A percentile compares a stretch with the other conserved stretches of the same genome.
phyloP scores from a whole-genome alignment of 2,329 filamentous ascomycete genomes.

The Aspergillus brunneoviolaceus region DNA sequence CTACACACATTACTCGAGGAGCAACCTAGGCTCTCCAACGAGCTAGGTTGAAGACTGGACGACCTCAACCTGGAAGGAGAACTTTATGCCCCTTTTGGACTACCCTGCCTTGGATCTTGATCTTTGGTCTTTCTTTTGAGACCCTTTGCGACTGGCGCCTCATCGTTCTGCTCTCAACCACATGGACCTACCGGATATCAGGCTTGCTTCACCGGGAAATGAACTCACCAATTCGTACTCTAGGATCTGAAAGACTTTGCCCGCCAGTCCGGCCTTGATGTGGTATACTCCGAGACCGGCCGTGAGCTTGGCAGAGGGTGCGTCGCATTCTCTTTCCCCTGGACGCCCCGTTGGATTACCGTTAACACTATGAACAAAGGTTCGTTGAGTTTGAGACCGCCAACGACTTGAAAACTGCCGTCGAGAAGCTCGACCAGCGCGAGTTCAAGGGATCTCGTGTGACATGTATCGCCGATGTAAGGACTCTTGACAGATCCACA shows the following conservation, averaged over 20 bases:
- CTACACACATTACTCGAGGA: neutral
- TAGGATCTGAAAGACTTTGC: constrained; percentile 99
- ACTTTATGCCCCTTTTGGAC: constrained; percentile 11
- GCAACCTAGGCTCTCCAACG: neutral
- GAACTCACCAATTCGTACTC: constrained; percentile 75
- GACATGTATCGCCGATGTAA: constrained; percentile 82
- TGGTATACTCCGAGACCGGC: constrained; percentile 95
- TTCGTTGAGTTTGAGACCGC: constrained; percentile 98
- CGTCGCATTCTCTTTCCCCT: constrained; percentile 42
- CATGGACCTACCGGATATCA: constrained; percentile 18
- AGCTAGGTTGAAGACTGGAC: constrained; percentile 5
- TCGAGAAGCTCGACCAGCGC: constrained; percentile 89
- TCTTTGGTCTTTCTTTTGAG: neutral
- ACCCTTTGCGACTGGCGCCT: neutral
- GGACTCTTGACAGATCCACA: constrained; percentile 34
- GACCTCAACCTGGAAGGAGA: constrained; percentile 10
- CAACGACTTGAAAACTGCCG: constrained; percentile 81
- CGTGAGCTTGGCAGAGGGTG: constrained; percentile 93
- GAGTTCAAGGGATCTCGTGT: constrained; percentile 92
- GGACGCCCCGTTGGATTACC: constrained; percentile 11
- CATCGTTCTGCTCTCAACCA: constrained; percentile 1
- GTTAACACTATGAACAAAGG: constrained; percentile 51
- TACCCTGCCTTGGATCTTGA: constrained; percentile 4
- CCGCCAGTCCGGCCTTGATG: constrained; percentile 91
- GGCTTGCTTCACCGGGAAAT: constrained; percentile 51